Evolutionary conservation across 257 asterid genomes (phyloP).

Genomic region (Plantago elongata): DNA sequence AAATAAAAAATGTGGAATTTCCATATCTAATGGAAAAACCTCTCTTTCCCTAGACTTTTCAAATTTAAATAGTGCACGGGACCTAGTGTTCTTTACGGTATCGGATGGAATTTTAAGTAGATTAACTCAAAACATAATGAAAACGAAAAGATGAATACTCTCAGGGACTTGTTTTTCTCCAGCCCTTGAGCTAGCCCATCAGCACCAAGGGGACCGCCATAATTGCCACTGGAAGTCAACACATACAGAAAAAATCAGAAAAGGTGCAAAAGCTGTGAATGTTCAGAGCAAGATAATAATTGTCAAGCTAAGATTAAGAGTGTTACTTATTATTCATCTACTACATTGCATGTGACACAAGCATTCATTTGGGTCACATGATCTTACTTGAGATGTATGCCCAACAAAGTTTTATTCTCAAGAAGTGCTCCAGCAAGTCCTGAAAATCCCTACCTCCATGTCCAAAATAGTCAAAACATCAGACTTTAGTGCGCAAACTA

Average conservation of each 20-base stretch:
- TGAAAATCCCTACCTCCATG: conserved; percentile 99
- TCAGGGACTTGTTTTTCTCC: conserved; percentile 80
- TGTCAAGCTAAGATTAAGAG: not conserved
- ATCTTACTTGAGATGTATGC: conserved; percentile 77
- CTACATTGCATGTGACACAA: conserved; percentile 4
- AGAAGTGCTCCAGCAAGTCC: conserved; percentile 93
- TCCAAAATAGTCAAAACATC: conserved; percentile 39
- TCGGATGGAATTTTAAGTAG: too few relatives aligned
- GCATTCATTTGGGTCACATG: conserved; percentile 16
- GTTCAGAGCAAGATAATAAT: conserved; percentile 6
- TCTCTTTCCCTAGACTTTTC: too few relatives aligned
- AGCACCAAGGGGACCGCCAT: conserved; percentile 96
- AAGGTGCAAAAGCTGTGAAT: conserved; percentile 10
- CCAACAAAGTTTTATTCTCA: conserved; percentile 64
- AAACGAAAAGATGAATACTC: conserved; percentile 43
- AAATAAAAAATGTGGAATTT: too few relatives aligned
- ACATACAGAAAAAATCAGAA: conserved; percentile 7
- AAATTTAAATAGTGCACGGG: too few relatives aligned
- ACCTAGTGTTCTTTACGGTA: too few relatives aligned
- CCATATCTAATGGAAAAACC: too few relatives aligned
- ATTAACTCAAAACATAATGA: not conserved
- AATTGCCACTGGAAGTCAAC: conserved; percentile 70
- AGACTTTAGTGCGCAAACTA: conserved; percentile 31
- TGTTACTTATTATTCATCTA: conserved; percentile 6
- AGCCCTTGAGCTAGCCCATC: conserved; percentile 88